Base-by-base conservation (phyloP, 192 early-diverging fungal species). In the Entomortierella chlamydospora region DNA sequence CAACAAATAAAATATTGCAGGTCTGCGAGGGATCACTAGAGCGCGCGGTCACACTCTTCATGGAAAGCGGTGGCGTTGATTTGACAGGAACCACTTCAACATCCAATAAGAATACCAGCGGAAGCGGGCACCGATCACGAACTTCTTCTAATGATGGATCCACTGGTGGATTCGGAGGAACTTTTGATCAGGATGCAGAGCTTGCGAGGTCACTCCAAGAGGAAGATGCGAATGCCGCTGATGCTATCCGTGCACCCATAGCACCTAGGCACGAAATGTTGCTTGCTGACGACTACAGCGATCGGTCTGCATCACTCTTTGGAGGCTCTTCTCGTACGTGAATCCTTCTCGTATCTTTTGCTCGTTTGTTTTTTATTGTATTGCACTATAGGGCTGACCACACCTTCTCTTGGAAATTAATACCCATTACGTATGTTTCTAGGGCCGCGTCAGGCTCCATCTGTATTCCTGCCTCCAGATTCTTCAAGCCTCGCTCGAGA, bases 211-310 rank as follows among this genome's bases (percentile, higher is more conserved):
- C 82, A n/a, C 73, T 83, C 25, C 73, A 81, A 30, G 82, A 82
- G n/a, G 70, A 86, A 59, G 85, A 88, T 33, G 73, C 86, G 39
- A 65, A 57, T 39, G 53, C 68, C 47, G 57, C 67, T 12, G 42
- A 34, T 28, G 65, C 58, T 43, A 89, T 95, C 18, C 86, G 96
- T 51, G 92, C 95, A 8, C 96, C 96, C 0, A 96, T 98, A 70
- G 93, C 95, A 1, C 86, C 95, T 0, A 90, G 85, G 34, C 83
- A 89, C 26, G 95, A 96, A 53, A 90, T 94, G 43, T 81, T 95
- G 17, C 85, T 92, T 17, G 93, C 90, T 23, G 86, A 80, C 23
- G 58, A 64, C 20, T 63, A 63, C 62, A 68, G 61, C 29, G 26
- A 57, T 20, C 54, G 47, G 23, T 20, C 50, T 13, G n/a, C 52